Conservation (phyloP, 208 protist species). For the Leishmania martiniquensis region DNA sequence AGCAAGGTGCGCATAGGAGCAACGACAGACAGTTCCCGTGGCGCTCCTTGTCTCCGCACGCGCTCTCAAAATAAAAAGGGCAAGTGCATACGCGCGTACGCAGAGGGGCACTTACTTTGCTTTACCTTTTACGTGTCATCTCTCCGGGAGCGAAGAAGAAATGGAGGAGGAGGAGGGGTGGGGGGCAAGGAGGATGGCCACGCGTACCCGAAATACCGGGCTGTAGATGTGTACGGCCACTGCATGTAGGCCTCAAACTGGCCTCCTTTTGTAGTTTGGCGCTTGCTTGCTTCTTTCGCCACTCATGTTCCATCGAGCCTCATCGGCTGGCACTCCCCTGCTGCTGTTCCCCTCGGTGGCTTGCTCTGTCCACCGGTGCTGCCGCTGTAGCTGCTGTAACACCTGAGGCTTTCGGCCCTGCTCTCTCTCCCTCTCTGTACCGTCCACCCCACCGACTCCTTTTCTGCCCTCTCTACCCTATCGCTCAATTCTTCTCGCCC, state of each 20-base stretch:
- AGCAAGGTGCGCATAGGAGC: not conserved
- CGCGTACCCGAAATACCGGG: not conserved
- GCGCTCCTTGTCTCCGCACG: not conserved
- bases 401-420: not conserved
- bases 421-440: not conserved
- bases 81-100: not conserved
- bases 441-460: not conserved
- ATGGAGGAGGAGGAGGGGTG: not conserved
- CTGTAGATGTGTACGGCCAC: not conserved
- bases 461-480: not conserved
- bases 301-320: not conserved
- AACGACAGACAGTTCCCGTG: not conserved
- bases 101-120: not conserved
- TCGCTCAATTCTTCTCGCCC: not conserved
- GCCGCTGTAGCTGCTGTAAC: not conserved
- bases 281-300: not conserved
- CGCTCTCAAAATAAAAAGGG: not conserved
- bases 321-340: not conserved
- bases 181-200: not conserved
- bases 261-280: not conserved
- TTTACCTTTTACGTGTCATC: not conserved
- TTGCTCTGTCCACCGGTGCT: not conserved
- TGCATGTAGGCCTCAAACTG: not conserved
- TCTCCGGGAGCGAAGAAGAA: not conserved
- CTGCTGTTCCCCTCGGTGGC: not conserved